Base-by-base conservation (phyloP, 306 rosid genomes). In the Quercus wislizeni region DNA sequence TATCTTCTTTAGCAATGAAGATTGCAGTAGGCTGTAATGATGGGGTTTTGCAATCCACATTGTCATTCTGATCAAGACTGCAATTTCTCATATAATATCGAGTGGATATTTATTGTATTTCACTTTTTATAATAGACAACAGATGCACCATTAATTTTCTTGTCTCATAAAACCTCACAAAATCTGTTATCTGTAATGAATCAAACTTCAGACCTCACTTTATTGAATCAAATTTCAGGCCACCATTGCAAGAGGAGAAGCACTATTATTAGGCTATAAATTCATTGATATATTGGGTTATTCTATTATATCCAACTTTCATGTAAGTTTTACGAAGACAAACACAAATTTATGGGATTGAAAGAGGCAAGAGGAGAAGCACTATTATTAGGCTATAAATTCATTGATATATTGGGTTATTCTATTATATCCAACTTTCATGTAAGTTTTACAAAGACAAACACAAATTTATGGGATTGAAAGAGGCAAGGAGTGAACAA, bases 11-110 rank as follows among this genome's bases (percentile, higher is more conserved):
- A 71, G 80, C 71, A 78, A 81, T 69, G 80, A 78, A 54, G 28
- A 71, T 78, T 78, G 69, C 82, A 83, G 72, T 80, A 84, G 73
- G 73, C 72, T 64, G 82, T 80, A 78, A 84, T 85, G 83, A 85
- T 85, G 85, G 31, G 71, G 43, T 65, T 74, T 85, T 83, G 74
- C 85, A 85, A 83, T 82, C 77, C 80, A 78, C 64, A 85, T 75
- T 59, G 80, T 85, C 79, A 71, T 83, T 82, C 78, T 68, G 38
- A 87, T 51, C 78, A 79, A 71, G 81, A 38, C 85, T 49, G 81
- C 77, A 73, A 61, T 56, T 84, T 76, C 78, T 68, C 35, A 75
- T 78, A 64, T 81, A 81, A 76, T 61, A 67, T 85, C 67, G 59
- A 74, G 35, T 63, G 46, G 33, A 70, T 85, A 77, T 78, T 5